Evolutionary conservation across 192 early-diverging fungal species (phyloP).

Genomic region (Coemansia sp.): DNA sequence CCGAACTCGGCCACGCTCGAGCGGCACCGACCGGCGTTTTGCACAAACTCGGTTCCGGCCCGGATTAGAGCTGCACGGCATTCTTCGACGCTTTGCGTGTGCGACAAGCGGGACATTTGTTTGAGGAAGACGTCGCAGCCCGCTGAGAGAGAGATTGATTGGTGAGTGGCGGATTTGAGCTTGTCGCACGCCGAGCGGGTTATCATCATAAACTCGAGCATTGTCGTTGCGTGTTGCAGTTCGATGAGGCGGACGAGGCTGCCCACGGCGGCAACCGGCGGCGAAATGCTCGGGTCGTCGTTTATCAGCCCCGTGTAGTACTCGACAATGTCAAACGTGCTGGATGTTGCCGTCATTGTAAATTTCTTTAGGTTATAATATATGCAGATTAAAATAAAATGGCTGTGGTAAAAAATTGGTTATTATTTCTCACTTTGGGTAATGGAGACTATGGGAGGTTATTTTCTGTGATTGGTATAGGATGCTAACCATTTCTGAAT

Average conservation of each 20-base stretch:
- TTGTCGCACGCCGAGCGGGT: conserved; percentile 62
- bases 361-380: background rate
- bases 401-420: background rate
- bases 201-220: conserved; percentile 83
- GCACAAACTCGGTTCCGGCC: conserved; percentile 68
- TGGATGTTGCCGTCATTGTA: background rate
- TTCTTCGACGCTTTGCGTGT: conserved; percentile 63
- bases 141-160: conserved; percentile 79
- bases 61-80: conserved; percentile 67
- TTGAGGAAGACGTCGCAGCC: conserved; percentile 83
- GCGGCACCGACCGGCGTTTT: conserved; percentile 67
- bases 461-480: too few species aligned
- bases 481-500: too few species aligned
- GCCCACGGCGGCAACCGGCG: conserved; percentile 73
- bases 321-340: conserved; percentile 28
- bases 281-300: conserved; percentile 59
- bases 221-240: conserved; percentile 73
- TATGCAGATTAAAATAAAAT: background rate
- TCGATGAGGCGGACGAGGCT: conserved; percentile 67
- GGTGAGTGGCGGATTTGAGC: conserved; percentile 66
- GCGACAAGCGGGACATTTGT: conserved; percentile 31
- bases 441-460: too few species aligned
- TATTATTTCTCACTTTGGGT: too few species aligned
- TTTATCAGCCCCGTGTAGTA: conserved; percentile 37
- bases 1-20: conserved; percentile 76